Conservation (phyloP, 305 asterid species). For the Withania somnifera region DNA sequence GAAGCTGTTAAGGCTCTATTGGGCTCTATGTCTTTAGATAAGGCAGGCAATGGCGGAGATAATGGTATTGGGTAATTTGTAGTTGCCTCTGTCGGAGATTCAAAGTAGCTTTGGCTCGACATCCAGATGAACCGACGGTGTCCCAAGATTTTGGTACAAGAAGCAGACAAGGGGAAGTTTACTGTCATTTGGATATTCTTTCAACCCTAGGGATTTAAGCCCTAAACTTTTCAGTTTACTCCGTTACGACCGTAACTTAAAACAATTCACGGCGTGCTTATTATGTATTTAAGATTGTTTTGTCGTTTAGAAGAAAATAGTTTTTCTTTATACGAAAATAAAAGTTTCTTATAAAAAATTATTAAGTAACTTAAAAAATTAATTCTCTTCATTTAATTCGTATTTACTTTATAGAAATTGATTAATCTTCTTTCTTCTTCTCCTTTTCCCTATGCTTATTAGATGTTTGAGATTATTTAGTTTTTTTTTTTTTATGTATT, state of each 20-base stretch:
- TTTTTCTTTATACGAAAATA: too few species aligned
- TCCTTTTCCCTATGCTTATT: neutral
- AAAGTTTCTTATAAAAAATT: too few species aligned
- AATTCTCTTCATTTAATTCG: too few species aligned
- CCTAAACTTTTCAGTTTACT: neutral
- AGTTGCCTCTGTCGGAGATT: conserved; percentile 10
- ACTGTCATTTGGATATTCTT: neutral
- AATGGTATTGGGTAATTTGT: conserved; percentile 58
- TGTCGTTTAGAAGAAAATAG: too few species aligned
- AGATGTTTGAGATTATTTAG: neutral
- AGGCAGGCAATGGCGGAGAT: conserved; percentile 56
- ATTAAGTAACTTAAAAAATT: too few species aligned
- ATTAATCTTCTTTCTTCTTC: too few species aligned
- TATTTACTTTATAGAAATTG: too few species aligned
- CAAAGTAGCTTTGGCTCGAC: conserved; percentile 32
- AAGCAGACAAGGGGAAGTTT: conserved; percentile 8
- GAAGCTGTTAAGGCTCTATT: conserved; percentile 72
- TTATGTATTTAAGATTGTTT: too few species aligned
- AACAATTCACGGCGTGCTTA: neutral
- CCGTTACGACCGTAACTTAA: neutral
- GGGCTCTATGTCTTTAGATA: conserved; percentile 65
- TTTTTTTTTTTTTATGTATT: neutral
- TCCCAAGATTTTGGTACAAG: conserved; percentile 3
- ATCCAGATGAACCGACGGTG: conserved; percentile 21
- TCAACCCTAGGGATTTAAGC: neutral